Conservation (phyloP, 2,329 filamentous ascomycete species). For the Plenodomus lindquistii region DNA sequence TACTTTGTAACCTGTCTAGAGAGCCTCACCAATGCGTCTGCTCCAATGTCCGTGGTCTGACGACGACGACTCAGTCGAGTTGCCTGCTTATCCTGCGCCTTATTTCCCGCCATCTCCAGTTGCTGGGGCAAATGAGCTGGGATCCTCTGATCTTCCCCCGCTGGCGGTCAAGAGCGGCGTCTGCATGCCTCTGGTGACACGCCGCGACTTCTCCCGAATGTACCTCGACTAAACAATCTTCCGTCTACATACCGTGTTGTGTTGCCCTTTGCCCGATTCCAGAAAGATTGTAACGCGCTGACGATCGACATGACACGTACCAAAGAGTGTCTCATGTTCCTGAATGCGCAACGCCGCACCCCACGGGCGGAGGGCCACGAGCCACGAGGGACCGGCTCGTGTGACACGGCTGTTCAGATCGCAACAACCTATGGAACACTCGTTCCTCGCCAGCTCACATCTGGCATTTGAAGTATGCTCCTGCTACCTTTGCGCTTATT, state of each 20-base stretch:
- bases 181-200: constrained; percentile 31
- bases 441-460: constrained; percentile 24
- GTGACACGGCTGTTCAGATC: constrained; percentile 10
- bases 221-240: constrained; percentile 12
- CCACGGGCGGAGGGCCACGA: constrained; percentile 27
- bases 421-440: constrained; percentile 16
- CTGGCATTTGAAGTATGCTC: constrained; percentile 16
- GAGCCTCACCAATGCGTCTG: constrained; percentile 16
- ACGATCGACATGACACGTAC: constrained; percentile 10
- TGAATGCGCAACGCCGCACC: constrained; percentile 16
- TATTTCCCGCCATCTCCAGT: background rate
- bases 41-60: background rate
- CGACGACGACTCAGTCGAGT: background rate
- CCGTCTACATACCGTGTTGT: constrained; percentile 9
- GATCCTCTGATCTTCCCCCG: constrained; percentile 34
- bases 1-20: constrained; percentile 8
- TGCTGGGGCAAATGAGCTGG: constrained; percentile 25
- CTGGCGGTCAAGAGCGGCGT: constrained; percentile 26
- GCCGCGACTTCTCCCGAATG: constrained; percentile 25
- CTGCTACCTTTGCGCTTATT: constrained; percentile 18
- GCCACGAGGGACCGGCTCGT: constrained; percentile 27
- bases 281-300: constrained; percentile 3
- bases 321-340: constrained; percentile 32
- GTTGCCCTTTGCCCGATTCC: background rate
- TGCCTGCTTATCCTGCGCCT: background rate